A percentile compares a stretch with the other conserved stretches of the same genome.
Conservation (phyloP, 345 rosid genomes). For the Syzygium jambos region DNA sequence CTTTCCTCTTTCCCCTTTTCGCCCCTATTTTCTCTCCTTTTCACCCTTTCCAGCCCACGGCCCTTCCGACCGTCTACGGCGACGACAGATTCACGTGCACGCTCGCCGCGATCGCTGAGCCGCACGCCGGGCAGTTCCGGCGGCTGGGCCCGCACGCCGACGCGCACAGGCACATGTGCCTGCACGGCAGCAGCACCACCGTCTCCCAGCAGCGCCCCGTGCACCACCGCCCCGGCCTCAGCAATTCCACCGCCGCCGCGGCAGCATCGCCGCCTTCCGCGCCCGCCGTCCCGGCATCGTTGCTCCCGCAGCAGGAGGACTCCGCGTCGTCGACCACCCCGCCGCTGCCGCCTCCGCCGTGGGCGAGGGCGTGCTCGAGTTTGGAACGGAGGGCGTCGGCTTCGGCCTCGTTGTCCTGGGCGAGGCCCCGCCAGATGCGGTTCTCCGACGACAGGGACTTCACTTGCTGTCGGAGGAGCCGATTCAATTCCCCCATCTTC, state of each 20-base stretch:
- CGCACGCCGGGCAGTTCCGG: too few relatives aligned
- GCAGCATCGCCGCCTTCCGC: neutral
- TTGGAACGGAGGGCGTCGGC: slow-evolving; percentile 50
- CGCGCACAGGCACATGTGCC: too few relatives aligned
- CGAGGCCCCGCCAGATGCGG: slow-evolving; percentile 59
- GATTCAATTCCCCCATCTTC: slow-evolving; percentile 35
- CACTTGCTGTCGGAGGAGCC: slow-evolving; percentile 51
- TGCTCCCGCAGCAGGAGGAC: slow-evolving; percentile 59
- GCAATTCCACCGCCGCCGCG: neutral
- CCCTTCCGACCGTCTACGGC: neutral
- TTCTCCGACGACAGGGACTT: slow-evolving; percentile 38
- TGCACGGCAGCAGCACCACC: too few relatives aligned
- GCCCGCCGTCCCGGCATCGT: neutral
- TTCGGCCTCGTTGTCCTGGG: slow-evolving; percentile 59
- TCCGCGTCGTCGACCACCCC: slow-evolving; percentile 32
- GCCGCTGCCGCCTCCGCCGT: slow-evolving; percentile 4
- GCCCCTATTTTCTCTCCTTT: neutral
- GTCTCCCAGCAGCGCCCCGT: too few relatives aligned
- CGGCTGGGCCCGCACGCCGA: too few relatives aligned
- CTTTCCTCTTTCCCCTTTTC: neutral
- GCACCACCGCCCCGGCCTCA: too few relatives aligned
- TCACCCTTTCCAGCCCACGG: neutral
- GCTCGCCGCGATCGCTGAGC: too few relatives aligned
- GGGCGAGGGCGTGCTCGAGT: slow-evolving; percentile 52
- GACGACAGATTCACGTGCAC: slow-evolving; percentile 3